Evolutionary conservation across 2,329 filamentous ascomycete genomes (phyloP), one percentile per base, ranked within the genome.

Genomic region (Diaporthe longicolla): DNA sequence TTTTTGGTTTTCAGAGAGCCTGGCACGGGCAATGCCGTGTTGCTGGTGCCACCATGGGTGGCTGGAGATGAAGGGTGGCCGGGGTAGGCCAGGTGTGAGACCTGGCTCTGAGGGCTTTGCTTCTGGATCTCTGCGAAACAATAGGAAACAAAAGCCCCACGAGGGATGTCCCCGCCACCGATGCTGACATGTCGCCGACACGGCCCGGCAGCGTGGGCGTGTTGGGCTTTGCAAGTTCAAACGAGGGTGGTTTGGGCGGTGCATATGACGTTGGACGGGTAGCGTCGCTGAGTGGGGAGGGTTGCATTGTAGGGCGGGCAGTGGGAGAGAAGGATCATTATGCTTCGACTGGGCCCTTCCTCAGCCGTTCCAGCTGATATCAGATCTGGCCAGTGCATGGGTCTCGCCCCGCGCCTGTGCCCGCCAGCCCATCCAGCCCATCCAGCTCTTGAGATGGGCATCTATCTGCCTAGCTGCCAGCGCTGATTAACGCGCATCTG

Each of bases 291-390:
- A 32, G 43, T 52, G 32, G 45, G 69, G 69, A 61, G 55, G 55
- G 69, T 61, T 50, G n/a, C 69, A 71, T 71, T 45, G 35, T 71
- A 52, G 15, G 68, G 69, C 55, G 43, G 69, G 69, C 13, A n/a
- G 43, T 40, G 32, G 43, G 26, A 6, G 15, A 29, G 32, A 17
- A 37, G 43, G 55, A 71, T 52, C 55, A 71, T 40, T 54, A 61
- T n/a, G 15, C 52, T 61, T 61, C 24, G 32, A 40, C 50, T 43
- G 26, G 55, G 26, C 40, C 40, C 21, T 37, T 15, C 48, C 13
- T 58, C 57, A 61, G 57, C 65, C 37, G 35, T 55, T 24, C 17
- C 15, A 52, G 69, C 43, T 61, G 55, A 61, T 59, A 61, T 61
- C 37, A 61, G 52, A 61, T 71, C 29, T 58, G 48, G 32, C 32